phyloP scores from a whole-genome alignment of 192 early-diverging fungal species.

The Spizellomyces sp. region DNA sequence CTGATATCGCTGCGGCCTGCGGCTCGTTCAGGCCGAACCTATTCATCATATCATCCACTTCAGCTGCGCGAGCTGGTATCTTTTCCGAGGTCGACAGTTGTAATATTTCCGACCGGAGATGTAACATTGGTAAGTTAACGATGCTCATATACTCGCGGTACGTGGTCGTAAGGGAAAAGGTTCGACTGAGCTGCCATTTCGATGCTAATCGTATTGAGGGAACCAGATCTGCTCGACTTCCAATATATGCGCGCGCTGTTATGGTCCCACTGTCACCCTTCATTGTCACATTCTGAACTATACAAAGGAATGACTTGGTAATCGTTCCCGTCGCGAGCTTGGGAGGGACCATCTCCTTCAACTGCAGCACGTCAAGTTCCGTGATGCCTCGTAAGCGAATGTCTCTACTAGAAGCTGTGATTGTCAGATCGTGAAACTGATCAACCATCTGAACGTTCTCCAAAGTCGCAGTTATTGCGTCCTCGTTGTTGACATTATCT shows the following conservation, averaged over 20 bases:
- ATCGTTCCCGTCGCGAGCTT: not conserved
- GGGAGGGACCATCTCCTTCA: conserved; percentile 37
- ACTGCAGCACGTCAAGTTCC: conserved; percentile 66
- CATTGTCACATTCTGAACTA: conserved; percentile 49
- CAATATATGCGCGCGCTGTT: conserved; percentile 49
- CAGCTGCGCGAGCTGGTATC: conserved; percentile 27
- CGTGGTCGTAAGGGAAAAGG: conserved; percentile 71
- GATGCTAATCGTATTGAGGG: conserved; percentile 30
- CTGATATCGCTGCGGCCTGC: conserved; percentile 83
- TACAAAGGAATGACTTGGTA: conserved; percentile 54
- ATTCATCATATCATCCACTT: conserved; percentile 44
- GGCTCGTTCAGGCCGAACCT: conserved; percentile 86
- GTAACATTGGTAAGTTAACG: conserved; percentile 60
- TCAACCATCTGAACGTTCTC: conserved; percentile 64
- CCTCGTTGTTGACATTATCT: conserved; percentile 60
- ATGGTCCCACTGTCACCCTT: conserved; percentile 51
- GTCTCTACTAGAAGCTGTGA: conserved; percentile 49
- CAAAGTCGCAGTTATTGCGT: conserved; percentile 46
- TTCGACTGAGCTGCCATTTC: conserved; percentile 41
- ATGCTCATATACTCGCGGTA: conserved; percentile 85
- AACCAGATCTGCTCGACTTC: conserved; percentile 42
- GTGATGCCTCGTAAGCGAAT: conserved; percentile 36
- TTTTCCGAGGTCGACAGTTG: conserved; percentile 41
- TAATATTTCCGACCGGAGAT: conserved; percentile 68
- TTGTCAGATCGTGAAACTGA: conserved; percentile 72